phyloP scores from a whole-genome alignment of 768 basidiomycete genomes.

The Termitomyces sp. region DNA sequence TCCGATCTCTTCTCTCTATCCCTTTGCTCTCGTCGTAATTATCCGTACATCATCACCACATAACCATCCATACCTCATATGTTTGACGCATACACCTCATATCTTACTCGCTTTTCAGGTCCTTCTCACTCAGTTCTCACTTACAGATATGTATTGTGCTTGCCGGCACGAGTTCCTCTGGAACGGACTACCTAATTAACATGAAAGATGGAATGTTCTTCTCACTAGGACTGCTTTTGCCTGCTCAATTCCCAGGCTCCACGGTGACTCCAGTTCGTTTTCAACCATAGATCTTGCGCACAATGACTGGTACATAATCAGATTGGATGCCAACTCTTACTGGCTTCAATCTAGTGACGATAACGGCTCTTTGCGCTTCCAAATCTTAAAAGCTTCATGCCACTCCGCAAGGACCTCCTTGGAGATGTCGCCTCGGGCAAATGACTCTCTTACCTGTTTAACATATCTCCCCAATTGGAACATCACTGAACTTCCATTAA shows the following conservation, averaged over 20 bases:
- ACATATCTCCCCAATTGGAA: neutral
- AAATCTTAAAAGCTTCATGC: neutral
- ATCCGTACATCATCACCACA: slow-evolving; percentile 4
- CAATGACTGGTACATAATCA: neutral
- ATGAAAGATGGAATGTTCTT: slow-evolving; percentile 5
- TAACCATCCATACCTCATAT: slow-evolving; percentile 3
- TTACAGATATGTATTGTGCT: slow-evolving; percentile 15
- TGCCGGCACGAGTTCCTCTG: slow-evolving; percentile 10
- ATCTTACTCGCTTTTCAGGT: slow-evolving; percentile 11
- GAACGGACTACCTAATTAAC: slow-evolving; percentile 15
- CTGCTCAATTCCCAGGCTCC: neutral
- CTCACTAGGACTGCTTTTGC: neutral
- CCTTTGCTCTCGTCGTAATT: slow-evolving; percentile 4
- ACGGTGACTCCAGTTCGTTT: neutral
- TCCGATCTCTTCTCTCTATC: neutral
- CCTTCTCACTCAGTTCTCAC: slow-evolving; percentile 5
- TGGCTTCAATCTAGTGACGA: neutral
- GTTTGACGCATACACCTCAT: slow-evolving; percentile 9
- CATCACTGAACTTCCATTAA: neutral
- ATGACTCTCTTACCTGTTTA: neutral
- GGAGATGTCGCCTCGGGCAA: neutral
- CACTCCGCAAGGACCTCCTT: too few species aligned
- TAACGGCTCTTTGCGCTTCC: neutral
- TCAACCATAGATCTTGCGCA: neutral
- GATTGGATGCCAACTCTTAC: neutral